Evolutionary conservation across 768 basidiomycete genomes (phyloP), one percentile per base, ranked within the genome.

Genomic region (Russula lepida): DNA sequence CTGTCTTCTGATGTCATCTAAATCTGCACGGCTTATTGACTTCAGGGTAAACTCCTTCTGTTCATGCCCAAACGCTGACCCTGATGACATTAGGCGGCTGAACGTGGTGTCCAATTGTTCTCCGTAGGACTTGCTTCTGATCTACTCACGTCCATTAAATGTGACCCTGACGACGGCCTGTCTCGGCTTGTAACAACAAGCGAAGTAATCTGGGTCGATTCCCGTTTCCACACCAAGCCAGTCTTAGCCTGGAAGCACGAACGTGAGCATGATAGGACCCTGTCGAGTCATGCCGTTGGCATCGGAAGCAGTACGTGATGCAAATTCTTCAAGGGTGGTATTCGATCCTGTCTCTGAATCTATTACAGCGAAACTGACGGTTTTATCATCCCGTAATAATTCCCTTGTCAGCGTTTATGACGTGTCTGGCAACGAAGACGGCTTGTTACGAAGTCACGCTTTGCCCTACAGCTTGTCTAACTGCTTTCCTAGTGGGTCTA

Each of bases 191-290:
- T 77, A 32, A 82, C 88, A 1, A 91, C 87, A 1, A 75, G 73
- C 1, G 77, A 85, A 48, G 66, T 91, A 17, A 64, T 85, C 15
- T 92, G 89, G 89, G 69, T 91, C 30, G 89, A 92, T 67, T 73
- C 76, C 30, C 80, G 89, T 33, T 79, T 77, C 66, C 71, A 78
- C n/a, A 69, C 69, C 25, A 81, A 74, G 60, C 86, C 88, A 6
- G 68, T 91, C 4, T 65, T 92, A 9, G 81, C 79, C 4, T 79
- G 79, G 65, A 81, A 78, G 56, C 89, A 92, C 69, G 73, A 77
- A 51, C 77, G 88, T 21, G 74, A 78, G 39, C 78, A 73, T 51
- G 89, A 92, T 68, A 78, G 82, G 21, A 82, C 81, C 4, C 76
- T 91, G 19, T 71, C 73, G 48, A 69, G 75, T 0, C 67, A 72